phyloP scores from a whole-genome alignment of 257 asterid genomes.

The Schizonepeta tenuifolia region DNA sequence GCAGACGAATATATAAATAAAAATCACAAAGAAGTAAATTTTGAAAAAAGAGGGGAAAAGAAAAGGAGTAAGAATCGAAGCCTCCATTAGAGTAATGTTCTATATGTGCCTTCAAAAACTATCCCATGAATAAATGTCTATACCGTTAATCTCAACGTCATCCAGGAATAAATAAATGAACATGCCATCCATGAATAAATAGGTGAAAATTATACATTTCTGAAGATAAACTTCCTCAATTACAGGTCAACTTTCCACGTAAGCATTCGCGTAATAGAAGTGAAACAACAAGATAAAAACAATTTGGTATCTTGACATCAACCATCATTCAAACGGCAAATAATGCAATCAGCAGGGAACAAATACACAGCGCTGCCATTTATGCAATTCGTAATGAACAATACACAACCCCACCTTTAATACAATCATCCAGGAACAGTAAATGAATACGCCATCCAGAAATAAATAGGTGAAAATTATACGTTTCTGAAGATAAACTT shows the following conservation, averaged over 20 bases:
- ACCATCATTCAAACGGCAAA: slow-evolving; percentile 18
- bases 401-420: neutral
- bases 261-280: slow-evolving; percentile 19
- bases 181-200: slow-evolving; percentile 22
- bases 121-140: slow-evolving; percentile 14
- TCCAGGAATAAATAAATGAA: slow-evolving; percentile 19
- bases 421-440: slow-evolving; percentile 12
- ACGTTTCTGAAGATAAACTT: slow-evolving; percentile 19
- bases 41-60: neutral
- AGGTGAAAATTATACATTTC: neutral
- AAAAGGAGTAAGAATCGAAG: neutral
- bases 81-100: slow-evolving; percentile 9
- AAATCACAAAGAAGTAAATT: slow-evolving; percentile 2
- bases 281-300: slow-evolving; percentile 1
- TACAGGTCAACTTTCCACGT: slow-evolving; percentile 27
- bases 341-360: neutral
- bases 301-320: slow-evolving; percentile 20
- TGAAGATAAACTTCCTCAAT: slow-evolving; percentile 15
- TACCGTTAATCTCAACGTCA: slow-evolving; percentile 5
- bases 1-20: neutral
- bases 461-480: slow-evolving; percentile 12
- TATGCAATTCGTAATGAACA: neutral
- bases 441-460: slow-evolving; percentile 11
- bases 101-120: neutral
- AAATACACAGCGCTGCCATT: neutral